Evolutionary conservation across 2,329 filamentous ascomycete species (phyloP), one percentile per base, ranked within the genome.

Genomic region (Fusarium sp.): DNA sequence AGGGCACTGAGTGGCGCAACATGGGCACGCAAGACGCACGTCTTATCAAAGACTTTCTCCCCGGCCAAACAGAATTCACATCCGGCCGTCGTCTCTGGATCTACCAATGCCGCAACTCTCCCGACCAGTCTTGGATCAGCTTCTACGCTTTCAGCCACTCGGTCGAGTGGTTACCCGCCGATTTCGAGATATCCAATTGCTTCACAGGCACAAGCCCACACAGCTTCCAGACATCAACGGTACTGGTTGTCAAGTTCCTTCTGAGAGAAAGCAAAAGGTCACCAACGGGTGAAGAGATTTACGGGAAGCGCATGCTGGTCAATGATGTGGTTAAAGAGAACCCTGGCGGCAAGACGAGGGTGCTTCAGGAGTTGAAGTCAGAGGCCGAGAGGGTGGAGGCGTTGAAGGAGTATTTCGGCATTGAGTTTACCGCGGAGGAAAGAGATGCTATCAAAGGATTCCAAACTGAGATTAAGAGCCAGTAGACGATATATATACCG

Each of bases 71-170:
- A 26, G 78, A 82, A 30, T 65, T 74, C 13, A 70, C 64, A n/a
- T 40, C 72, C 9, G 79, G 81, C 45, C 75, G 79, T 33, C 84
- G 83, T 60, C 76, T 86, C 56, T 92, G 89, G 89, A 83, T 91
- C 57, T 90, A 89, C 72, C 84, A 91, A 75, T 86, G 86, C 67
- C 83, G 86, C 28, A 83, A 86, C 63, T 76, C 78, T 0, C 78
- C 83, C 1, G 79, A 77, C 46, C 79, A 81, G 3, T 24, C 66
- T 2, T 94, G 90, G 87, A 80, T 83, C 22, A 80, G 85, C 2
- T 85, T 83, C 47, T 92, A 92, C 75, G 86, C 84, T 63, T 94
- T 93, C 75, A 83, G 84, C 3, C 87, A 91, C 62, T 66, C 68
- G 7, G 80, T 84, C 17, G 89, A 92, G 75, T 92, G 90, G 75